Evolutionary conservation across 768 basidiomycete genomes (phyloP), one percentile per base, ranked within the genome.

Genomic region (Sporobolomyces roseus): DNA sequence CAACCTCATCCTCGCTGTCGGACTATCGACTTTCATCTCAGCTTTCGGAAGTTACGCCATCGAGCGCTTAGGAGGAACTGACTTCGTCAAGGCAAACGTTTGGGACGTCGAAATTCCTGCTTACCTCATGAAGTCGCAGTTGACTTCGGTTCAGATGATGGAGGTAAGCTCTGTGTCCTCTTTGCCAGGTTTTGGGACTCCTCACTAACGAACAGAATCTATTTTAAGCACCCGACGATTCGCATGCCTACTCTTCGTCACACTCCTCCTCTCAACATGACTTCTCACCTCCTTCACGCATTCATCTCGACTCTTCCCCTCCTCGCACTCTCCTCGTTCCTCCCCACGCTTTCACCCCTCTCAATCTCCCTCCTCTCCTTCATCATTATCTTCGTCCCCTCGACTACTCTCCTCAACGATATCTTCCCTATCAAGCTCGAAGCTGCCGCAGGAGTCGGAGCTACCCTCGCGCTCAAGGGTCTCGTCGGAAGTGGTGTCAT

Each of bases 101-200:
- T 50, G 54, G 27, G 70, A 71, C 23, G 25, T 46, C 41, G 49
- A 46, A 6, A 52, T 71, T 3, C 70, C 70, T 27, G 60, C 61
- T 4, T 66, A 64, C 48, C 25, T 64, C 12, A 8, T 63, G 10
- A 23, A 25, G 25, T 62, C 67, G n/a, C 63, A 67, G 43, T n/a
- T 71, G 17, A 67, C 70, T 33, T 33, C 58, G 8, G 29, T 32
- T 17, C 58, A 71, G 38, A 61, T 71, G 48, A 63, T 71, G 62
- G 55, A 53, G 33, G 70, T 71, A 45, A 30, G 69, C 38, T 41
- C 17, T 9, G 9, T 17, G 38, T 41, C 17, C 38, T 17, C 38
- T 41, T 9, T 41, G 9, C 38, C 38, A 9, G 38, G 9, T 41
- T 17, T 41, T 41, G n/a, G n/a, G 38, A 41, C 17, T 17, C 38